Evolutionary conservation across 805 yeast species (phyloP), one percentile per base, ranked within the genome.

Genomic region (Yarrowia deformans): DNA sequence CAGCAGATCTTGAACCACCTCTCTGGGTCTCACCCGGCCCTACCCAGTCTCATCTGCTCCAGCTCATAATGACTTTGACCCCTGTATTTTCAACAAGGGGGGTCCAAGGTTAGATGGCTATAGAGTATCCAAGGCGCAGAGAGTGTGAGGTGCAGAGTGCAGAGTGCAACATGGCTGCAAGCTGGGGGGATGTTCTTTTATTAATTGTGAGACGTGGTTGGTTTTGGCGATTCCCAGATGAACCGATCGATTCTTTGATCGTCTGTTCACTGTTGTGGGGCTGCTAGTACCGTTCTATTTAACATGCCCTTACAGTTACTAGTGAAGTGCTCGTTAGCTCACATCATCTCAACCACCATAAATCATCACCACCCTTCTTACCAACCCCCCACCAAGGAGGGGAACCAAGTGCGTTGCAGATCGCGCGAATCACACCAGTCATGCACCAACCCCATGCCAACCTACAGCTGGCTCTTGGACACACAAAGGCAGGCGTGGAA

Each of bases 361-460:
- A 23, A 23, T 23, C 29, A 23, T 23, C 29, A 23, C 29, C 29
- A 23, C 29, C 29, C 29, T 23, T 34, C 37, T 3, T 9, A 7
- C 37, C 8, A 34, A 34, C 8, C 37, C 37, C 37, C 40, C 40
- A 39, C 46, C 16, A 45, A 45, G 55, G 23, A 23, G 60, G 60
- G 60, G 14, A 37, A 37, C 39, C 13, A 37, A 19, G 8, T 49
- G 43, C 18, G 40, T 39, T 23, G 60, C 19, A 40, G 60, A 54
- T 54, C 60, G 39, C 18, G 43, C 60, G 14, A 14, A 39, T 14
- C 43, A 54, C 60, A 6, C 61, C 46, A 55, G 23, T 39, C 19
- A 54, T 55, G 61, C 61, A 55, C 60, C 61, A 23, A 39, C 34
- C 61, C 61, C 61, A 55, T 55, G 61, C 46, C 61, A 55, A 39